Conservation (phyloP, 306 rosid species). For the Cucumis hystrix region DNA sequence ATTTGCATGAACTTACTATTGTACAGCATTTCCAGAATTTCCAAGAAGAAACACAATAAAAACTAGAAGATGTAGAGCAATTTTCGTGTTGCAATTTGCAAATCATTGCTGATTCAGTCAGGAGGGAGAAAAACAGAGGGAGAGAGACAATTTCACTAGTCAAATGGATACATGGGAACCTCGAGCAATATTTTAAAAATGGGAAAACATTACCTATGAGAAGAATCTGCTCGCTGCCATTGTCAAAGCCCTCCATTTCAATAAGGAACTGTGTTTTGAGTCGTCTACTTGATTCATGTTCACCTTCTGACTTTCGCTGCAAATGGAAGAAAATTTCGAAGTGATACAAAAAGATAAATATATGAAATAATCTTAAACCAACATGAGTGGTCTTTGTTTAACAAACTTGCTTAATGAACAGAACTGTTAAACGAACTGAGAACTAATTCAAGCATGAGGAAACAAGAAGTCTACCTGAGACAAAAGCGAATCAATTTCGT, state of each 20-base stretch:
- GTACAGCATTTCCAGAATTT: neutral
- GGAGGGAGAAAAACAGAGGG: neutral
- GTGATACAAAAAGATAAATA: neutral
- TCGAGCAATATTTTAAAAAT: neutral
- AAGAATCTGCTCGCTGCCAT: constrained; percentile 71
- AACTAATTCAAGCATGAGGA: constrained; percentile 1
- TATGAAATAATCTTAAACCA: neutral
- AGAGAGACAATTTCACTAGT: neutral
- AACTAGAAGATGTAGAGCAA: neutral
- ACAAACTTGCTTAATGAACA: neutral
- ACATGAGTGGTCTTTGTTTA: constrained; percentile 4
- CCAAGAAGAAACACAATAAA: neutral
- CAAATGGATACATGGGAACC: neutral
- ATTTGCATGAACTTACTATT: neutral
- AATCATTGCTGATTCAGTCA: neutral
- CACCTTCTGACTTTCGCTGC: constrained; percentile 96
- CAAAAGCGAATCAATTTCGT: constrained; percentile 96
- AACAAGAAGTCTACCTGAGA: constrained; percentile 62
- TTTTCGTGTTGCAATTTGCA: neutral
- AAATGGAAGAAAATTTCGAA: constrained; percentile 11
- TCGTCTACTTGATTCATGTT: constrained; percentile 95
- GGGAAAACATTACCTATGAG: constrained; percentile 54
- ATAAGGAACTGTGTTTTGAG: constrained; percentile 95
- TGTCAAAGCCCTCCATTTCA: constrained; percentile 97
- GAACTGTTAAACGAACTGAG: neutral